phyloP scores from a whole-genome alignment of 345 rosid genomes.

The Linum lewisii region DNA sequence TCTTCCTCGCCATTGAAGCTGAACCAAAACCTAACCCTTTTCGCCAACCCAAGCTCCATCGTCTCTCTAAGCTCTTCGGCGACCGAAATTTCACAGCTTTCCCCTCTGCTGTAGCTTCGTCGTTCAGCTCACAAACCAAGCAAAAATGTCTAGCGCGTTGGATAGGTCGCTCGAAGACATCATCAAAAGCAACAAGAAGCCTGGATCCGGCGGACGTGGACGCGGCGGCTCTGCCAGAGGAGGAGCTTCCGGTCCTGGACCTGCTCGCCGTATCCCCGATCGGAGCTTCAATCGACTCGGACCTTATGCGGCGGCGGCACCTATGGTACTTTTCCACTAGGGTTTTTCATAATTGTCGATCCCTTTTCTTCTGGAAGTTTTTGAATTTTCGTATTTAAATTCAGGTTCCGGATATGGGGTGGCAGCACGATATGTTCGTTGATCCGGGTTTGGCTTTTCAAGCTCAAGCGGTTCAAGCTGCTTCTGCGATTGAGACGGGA shows the following conservation, averaged over 20 bases:
- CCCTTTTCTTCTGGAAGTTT: background rate
- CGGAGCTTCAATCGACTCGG: slow-evolving; percentile 50
- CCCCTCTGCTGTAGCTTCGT: too few species aligned
- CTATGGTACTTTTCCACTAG: slow-evolving; percentile 28
- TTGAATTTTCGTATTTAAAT: slow-evolving; percentile 14
- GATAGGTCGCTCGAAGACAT: slow-evolving; percentile 97
- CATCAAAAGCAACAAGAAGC: slow-evolving; percentile 70
- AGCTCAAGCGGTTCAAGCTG: slow-evolving; percentile 23
- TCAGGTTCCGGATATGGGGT: slow-evolving; percentile 78
- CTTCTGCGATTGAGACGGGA: slow-evolving; percentile 75
- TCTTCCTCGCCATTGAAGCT: too few species aligned
- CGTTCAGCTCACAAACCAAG: background rate
- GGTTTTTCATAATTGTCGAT: background rate
- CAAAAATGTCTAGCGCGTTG: slow-evolving; percentile 66
- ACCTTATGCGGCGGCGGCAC: slow-evolving; percentile 41
- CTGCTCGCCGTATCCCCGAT: slow-evolving; percentile 54
- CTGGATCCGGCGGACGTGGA: slow-evolving; percentile 55
- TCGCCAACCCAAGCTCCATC: too few species aligned
- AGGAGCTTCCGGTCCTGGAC: slow-evolving; percentile 45
- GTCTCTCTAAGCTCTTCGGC: too few species aligned
- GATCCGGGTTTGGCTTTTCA: slow-evolving; percentile 5
- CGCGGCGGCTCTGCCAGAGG: slow-evolving; percentile 23
- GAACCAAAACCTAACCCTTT: too few species aligned
- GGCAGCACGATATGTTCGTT: slow-evolving; percentile 85
- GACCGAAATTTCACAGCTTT: too few species aligned